Evolutionary conservation across 495 filamentous ascomycete species (phyloP), one percentile per base, ranked within the genome.

Genomic region (Penicillium manginii): DNA sequence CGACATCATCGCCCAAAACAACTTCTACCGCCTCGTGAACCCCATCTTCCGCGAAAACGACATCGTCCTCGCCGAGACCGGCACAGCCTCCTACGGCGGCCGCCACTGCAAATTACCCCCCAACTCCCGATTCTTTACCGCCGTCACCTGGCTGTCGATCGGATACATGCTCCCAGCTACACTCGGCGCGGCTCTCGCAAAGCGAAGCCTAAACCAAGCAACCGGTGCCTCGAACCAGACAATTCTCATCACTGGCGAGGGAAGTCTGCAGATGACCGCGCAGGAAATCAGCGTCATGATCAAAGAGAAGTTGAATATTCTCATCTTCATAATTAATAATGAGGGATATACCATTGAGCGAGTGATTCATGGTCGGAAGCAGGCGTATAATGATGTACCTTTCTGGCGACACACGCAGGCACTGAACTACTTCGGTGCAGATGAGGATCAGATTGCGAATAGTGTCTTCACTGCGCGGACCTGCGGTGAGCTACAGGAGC

Each of bases 221-320:
- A 62, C 43, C 39, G 53, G 40, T 15, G 21, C 42, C 17, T 56
- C 55, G 11, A 62, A 65, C 35, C 73, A 80, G 15, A 75, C 74
- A 1, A 83, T 93, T 50, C 75, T 96, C 52, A 88, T 93, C 66
- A 89, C 88, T n/a, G 91, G 91, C 35, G 91, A 96, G 60, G 91
- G 91, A 18, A 88, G 84, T 60, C 80, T 94, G 59, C 90, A 96
- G 65, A 79, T 93, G 51, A 91, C 89, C 0, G 86, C 78, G 3
- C 91, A 94, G 68, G 90, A 92, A 65, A 76, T 96, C 52, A 84
- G 84, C 62, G 90, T 89, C 17, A 91, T 93, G 76, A 81, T 96
- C 49, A 81, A 83, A 10, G 80, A 88, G 55, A 78, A 79, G 15
- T 68, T 96, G 31, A 81, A 88, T 50, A 79, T 90, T 18, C 87